A percentile compares a stretch with the other conserved stretches of the same genome.
Evolutionary conservation across 768 basidiomycete species (phyloP).

Genomic region (Termitomyces sp.): DNA sequence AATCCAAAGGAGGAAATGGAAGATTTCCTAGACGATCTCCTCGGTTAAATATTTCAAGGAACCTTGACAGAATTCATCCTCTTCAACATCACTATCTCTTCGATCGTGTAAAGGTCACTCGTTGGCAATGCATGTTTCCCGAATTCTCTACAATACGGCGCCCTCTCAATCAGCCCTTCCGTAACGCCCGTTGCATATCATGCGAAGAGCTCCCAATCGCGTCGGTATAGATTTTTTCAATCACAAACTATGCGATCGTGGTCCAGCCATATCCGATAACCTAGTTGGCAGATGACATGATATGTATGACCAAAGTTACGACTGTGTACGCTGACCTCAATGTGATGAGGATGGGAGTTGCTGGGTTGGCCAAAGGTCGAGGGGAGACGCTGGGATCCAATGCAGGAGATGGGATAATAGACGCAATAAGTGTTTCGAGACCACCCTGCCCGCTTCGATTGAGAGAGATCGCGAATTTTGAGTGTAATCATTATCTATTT

Average conservation of each 20-base stretch:
- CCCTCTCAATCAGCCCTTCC: conserved; percentile 13
- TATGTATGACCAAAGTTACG: background rate
- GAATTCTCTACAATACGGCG: conserved; percentile 20
- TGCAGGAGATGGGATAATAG: no score
- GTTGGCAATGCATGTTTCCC: conserved; percentile 22
- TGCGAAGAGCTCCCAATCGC: conserved; percentile 17
- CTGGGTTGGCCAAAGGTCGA: no score
- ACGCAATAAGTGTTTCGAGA: no score
- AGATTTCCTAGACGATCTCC: conserved; percentile 65
- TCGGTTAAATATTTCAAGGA: conserved; percentile 24
- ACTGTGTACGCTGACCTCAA: no score
- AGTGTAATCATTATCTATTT: no score
- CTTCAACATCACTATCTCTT: background rate
- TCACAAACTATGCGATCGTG: conserved; percentile 24
- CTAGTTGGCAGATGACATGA: background rate
- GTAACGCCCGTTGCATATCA: conserved; percentile 7
- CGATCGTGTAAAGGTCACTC: background rate
- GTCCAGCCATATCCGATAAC: background rate
- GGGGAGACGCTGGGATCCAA: no score
- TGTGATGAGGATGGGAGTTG: no score
- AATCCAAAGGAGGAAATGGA: conserved; percentile 58
- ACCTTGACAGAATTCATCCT: background rate
- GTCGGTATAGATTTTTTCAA: conserved; percentile 23
- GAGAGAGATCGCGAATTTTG: no score
- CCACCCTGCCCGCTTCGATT: no score